phyloP scores from a whole-genome alignment of 164 flowering plant genomes.

The Chloranthus sessilifolius region DNA sequence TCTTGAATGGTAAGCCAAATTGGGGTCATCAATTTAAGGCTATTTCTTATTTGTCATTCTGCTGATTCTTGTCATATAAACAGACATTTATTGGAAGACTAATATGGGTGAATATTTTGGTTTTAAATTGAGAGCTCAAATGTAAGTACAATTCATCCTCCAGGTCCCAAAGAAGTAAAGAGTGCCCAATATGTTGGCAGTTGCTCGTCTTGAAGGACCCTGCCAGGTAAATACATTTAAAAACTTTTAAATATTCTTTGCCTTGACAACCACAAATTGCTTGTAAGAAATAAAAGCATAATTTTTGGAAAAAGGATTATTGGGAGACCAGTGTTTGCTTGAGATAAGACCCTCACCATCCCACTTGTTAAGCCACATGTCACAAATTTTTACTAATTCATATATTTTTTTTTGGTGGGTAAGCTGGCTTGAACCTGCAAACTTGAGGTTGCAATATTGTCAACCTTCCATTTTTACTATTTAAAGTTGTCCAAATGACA shows the following conservation, averaged over 20 bases:
- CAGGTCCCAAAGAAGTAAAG: slow-evolving; percentile 85
- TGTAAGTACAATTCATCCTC: slow-evolving; percentile 1
- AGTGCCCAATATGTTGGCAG: slow-evolving; percentile 84
- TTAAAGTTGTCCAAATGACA: too few species aligned
- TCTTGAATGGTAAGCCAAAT: slow-evolving; percentile 58
- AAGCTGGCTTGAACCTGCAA: too few species aligned
- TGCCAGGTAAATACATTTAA: slow-evolving; percentile 53
- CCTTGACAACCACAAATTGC: background rate
- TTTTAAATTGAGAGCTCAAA: slow-evolving; percentile 2
- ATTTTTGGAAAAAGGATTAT: too few species aligned
- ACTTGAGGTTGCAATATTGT: too few species aligned
- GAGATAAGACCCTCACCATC: too few species aligned
- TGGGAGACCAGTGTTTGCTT: too few species aligned
- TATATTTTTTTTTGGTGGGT: too few species aligned
- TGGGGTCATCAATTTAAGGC: slow-evolving; percentile 2
- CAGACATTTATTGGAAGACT: background rate
- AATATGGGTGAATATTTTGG: too few species aligned
- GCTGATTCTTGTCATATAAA: background rate
- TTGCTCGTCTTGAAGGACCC: slow-evolving; percentile 52
- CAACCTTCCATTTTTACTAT: too few species aligned
- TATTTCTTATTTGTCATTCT: slow-evolving; percentile 4
- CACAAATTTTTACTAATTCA: too few species aligned
- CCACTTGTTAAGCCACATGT: too few species aligned
- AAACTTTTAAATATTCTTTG: background rate
- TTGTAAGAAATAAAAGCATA: too few species aligned